Conservation (phyloP, 345 rosid species). For the Gossypium bickii region DNA sequence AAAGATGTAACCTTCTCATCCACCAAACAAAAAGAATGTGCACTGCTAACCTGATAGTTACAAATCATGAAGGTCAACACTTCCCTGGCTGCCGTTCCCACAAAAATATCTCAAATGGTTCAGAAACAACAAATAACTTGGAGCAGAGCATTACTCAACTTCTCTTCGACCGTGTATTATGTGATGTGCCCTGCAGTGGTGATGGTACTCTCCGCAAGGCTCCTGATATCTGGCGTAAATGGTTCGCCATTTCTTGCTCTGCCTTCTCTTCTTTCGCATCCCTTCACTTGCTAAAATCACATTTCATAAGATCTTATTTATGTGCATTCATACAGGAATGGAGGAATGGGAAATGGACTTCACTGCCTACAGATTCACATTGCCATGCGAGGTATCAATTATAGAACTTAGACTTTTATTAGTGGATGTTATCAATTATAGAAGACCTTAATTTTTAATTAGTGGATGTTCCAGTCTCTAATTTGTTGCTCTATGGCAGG, state of each 20-base stretch:
- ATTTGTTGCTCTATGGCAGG: constrained; percentile 40
- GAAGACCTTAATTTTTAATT: constrained; percentile 8
- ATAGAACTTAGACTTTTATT: constrained; percentile 2
- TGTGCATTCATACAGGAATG: constrained; percentile 46
- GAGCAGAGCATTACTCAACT: constrained; percentile 47
- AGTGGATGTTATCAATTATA: constrained; percentile 10
- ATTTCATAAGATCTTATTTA: constrained; percentile 8
- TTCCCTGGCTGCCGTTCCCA: constrained; percentile 74
- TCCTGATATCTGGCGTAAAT: constrained; percentile 97
- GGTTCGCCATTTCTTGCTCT: constrained; percentile 35
- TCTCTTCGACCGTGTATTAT: constrained; percentile 83
- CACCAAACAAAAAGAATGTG: constrained; percentile 98
- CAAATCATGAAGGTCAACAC: constrained; percentile 95
- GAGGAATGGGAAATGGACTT: constrained; percentile 87
- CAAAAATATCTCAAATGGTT: constrained; percentile 29
- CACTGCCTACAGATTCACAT: constrained; percentile 83
- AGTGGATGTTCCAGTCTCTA: background rate
- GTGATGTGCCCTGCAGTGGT: constrained; percentile 98
- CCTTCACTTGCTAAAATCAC: background rate
- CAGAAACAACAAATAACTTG: constrained; percentile 28
- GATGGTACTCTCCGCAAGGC: constrained; percentile 98
- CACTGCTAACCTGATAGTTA: constrained; percentile 88
- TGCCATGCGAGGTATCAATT: constrained; percentile 73
- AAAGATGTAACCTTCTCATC: constrained; percentile 95
- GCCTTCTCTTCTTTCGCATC: background rate